Base-by-base conservation (phyloP, 2,329 filamentous ascomycete genomes). In the Akanthomyces dipterigenus region DNA sequence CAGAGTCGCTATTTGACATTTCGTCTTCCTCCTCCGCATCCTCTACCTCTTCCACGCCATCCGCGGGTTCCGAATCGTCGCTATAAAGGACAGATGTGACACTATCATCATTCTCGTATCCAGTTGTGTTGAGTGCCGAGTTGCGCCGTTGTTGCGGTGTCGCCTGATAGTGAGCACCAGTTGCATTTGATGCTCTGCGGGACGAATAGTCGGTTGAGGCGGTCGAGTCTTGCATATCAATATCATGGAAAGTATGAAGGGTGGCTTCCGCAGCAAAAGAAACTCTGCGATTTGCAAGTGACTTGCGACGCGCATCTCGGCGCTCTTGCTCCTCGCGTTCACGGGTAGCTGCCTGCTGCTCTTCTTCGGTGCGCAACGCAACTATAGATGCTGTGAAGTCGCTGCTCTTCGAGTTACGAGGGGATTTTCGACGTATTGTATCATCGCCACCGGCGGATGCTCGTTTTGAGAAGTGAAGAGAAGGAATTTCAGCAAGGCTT, bases 221-320 rank as follows among this genome's bases (percentile, higher is more conserved):
- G 1, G 92, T 96, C 22, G 91, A 91, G 71, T 97, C 93, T 70
- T 93, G 91, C 71, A 87, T 83, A 70, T 98, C 93, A 49, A 97
- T 85, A 61, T 95, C 93, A 70, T 98, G 93, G 82, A 96, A 98
- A 0, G 95, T 99, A 72, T 99, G 95, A 40, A 99, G 81, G 3
- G 95, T 99, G 14, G 95, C 95, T 76, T 99, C 95, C 1, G 95
- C 95, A 5, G 95, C 95, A 74, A 99, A 99, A 0, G 93, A 98
- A 38, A 99, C 95, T 70, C 95, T 87, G 69, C 95, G 87, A 72
- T 95, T 96, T 53, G 93, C 92, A 62, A 96, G 82, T 20, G 93
- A 97, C 73, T 98, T 98, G 67, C 95, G 85, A 65, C 95, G 88
- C 49, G 91, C 93, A 72, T 96, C 95, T 67, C 92, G 84, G 60